Conservation (phyloP, 2,329 filamentous ascomycete genomes). For the Calonectria ilicicola region DNA sequence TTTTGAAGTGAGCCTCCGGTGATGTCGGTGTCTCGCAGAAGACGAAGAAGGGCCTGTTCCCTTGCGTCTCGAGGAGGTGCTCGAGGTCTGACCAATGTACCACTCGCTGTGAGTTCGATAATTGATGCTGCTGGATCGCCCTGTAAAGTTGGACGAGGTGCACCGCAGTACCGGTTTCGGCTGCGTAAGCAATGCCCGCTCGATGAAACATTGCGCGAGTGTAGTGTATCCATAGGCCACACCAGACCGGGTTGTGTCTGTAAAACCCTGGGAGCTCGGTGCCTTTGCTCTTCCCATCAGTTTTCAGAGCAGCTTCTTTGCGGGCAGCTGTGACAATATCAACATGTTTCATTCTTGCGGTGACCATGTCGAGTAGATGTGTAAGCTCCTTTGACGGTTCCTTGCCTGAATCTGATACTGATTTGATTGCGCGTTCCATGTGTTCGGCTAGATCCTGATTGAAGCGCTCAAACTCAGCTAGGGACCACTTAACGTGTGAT, state of each 20-base stretch:
- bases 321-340: no score
- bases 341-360: no score
- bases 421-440: no score
- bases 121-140: not conserved
- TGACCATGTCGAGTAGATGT: no score
- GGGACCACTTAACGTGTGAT: not conserved
- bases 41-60: not conserved
- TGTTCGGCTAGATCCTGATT: not conserved
- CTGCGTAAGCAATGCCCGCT: not conserved
- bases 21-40: not conserved
- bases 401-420: no score
- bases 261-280: not conserved
- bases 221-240: constrained; percentile 15
- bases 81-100: not conserved
- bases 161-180: not conserved
- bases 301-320: no score
- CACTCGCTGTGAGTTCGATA: not conserved
- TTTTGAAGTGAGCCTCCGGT: not conserved
- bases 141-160: not conserved
- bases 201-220: not conserved
- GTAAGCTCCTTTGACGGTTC: no score
- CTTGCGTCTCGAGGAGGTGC: not conserved
- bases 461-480: not conserved
- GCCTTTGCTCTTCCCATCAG: no score
- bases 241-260: constrained; percentile 1